Conservation (phyloP, 768 basidiomycete genomes). For the Cyathus striatus region DNA sequence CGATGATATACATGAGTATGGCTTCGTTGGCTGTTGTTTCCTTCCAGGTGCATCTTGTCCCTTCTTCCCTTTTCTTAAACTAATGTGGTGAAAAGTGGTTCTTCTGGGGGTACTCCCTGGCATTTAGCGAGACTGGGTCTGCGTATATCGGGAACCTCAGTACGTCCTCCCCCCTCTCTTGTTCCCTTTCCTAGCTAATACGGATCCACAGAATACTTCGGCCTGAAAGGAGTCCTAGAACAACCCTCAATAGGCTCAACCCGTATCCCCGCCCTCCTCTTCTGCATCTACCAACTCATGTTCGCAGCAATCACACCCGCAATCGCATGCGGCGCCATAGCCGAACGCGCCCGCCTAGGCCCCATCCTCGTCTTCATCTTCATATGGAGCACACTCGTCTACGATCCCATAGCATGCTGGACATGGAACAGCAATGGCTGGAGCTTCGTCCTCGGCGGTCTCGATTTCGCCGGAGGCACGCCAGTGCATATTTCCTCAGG, state of each 20-base stretch:
- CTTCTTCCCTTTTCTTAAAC: not conserved
- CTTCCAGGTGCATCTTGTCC: slow-evolving; percentile 59
- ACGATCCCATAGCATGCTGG: slow-evolving; percentile 95
- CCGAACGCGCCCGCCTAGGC: slow-evolving; percentile 82
- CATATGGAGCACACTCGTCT: slow-evolving; percentile 83
- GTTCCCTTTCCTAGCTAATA: slow-evolving; percentile 4
- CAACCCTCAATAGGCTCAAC: slow-evolving; percentile 69
- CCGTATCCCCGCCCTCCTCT: slow-evolving; percentile 49
- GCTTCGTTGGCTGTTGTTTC: slow-evolving; percentile 73
- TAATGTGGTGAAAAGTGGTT: slow-evolving; percentile 63
- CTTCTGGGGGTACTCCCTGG: slow-evolving; percentile 94
- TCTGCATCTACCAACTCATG: too few relatives aligned
- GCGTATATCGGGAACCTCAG: slow-evolving; percentile 84
- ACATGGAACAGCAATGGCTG: slow-evolving; percentile 83
- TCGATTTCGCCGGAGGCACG: slow-evolving; percentile 93
- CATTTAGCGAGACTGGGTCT: slow-evolving; percentile 76
- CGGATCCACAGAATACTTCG: slow-evolving; percentile 63
- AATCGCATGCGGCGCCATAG: slow-evolving; percentile 88
- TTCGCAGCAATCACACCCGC: too few relatives aligned
- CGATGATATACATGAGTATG: slow-evolving; percentile 82
- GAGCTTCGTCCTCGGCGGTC: slow-evolving; percentile 76
- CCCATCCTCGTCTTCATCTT: slow-evolving; percentile 90
- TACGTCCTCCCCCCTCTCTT: slow-evolving; percentile 24
- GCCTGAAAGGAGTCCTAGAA: slow-evolving; percentile 70
- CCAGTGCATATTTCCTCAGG: slow-evolving; percentile 97